phyloP scores from a whole-genome alignment of 148 eudicot species.

The Linanthus parryae region DNA sequence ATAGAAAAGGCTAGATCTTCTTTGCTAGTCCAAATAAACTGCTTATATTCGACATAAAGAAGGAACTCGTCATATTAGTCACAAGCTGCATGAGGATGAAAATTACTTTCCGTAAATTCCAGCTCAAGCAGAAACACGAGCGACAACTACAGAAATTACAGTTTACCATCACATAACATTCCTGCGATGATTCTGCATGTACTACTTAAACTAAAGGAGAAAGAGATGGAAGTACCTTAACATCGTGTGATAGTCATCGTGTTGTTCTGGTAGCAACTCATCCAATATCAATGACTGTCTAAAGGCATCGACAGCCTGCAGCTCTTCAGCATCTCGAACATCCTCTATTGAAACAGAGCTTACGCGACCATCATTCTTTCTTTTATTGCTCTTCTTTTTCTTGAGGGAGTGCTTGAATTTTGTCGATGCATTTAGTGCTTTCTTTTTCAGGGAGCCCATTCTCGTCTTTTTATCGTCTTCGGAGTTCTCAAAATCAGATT shows the following conservation, averaged over 20 bases:
- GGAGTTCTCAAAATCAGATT: slow-evolving; percentile 52
- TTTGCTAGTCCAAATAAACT: too few species aligned
- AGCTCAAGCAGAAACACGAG: too few species aligned
- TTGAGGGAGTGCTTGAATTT: slow-evolving; percentile 57
- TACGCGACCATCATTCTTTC: slow-evolving; percentile 44
- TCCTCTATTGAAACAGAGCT: slow-evolving; percentile 59
- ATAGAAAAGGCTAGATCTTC: too few species aligned
- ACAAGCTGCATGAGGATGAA: too few species aligned
- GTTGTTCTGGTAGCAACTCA: slow-evolving; percentile 42
- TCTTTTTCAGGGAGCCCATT: slow-evolving; percentile 48
- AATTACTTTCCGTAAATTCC: too few species aligned
- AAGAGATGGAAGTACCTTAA: slow-evolving; percentile 33
- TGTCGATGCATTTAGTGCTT: slow-evolving; percentile 52
- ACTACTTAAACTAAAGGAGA: neutral
- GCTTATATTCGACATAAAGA: too few species aligned
- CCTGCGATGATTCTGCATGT: neutral
- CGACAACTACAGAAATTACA: neutral
- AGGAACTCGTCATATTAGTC: too few species aligned
- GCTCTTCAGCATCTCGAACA: slow-evolving; percentile 50
- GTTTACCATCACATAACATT: neutral
- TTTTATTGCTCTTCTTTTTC: slow-evolving; percentile 40
- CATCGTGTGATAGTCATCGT: slow-evolving; percentile 60
- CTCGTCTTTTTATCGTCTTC: slow-evolving; percentile 60
- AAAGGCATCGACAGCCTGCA: slow-evolving; percentile 49
- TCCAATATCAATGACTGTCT: slow-evolving; percentile 46